phyloP scores from a whole-genome alignment of 164 flowering plant species.

The Berberis thunbergii region DNA sequence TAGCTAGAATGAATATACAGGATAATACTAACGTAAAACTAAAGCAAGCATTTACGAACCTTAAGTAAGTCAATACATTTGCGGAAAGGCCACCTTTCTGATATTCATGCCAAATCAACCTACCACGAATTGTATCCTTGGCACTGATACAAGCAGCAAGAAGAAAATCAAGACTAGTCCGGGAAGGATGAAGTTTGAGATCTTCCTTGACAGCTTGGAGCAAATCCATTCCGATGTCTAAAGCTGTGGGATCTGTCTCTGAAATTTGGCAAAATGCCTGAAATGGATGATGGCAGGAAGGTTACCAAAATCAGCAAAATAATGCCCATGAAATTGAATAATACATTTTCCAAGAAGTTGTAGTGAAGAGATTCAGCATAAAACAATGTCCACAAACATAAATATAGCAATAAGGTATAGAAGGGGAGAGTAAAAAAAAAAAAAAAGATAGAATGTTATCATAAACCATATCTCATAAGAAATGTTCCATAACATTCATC shows the following conservation, averaged over 20 bases:
- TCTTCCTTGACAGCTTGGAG: constrained; percentile 52
- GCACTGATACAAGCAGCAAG: constrained; percentile 64
- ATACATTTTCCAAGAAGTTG: too few relatives aligned
- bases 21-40: background rate
- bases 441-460: too few relatives aligned
- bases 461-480: too few relatives aligned
- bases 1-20: background rate
- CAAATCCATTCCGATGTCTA: constrained; percentile 54
- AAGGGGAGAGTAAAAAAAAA: too few relatives aligned
- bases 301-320: too few relatives aligned
- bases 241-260: constrained; percentile 36
- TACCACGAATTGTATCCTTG: constrained; percentile 39
- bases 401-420: too few relatives aligned
- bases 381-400: too few relatives aligned
- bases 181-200: constrained; percentile 47
- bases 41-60: constrained; percentile 27
- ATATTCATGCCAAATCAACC: constrained; percentile 66
- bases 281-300: too few relatives aligned
- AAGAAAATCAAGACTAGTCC: constrained; percentile 80
- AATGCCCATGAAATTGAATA: too few relatives aligned
- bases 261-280: constrained; percentile 51
- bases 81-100: constrained; percentile 45
- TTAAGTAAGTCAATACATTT: constrained; percentile 50
- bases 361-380: too few relatives aligned
- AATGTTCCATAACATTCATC: too few relatives aligned